Base-by-base conservation (phyloP, 2,329 filamentous ascomycete species). In the Exophiala oligosperma region DNA sequence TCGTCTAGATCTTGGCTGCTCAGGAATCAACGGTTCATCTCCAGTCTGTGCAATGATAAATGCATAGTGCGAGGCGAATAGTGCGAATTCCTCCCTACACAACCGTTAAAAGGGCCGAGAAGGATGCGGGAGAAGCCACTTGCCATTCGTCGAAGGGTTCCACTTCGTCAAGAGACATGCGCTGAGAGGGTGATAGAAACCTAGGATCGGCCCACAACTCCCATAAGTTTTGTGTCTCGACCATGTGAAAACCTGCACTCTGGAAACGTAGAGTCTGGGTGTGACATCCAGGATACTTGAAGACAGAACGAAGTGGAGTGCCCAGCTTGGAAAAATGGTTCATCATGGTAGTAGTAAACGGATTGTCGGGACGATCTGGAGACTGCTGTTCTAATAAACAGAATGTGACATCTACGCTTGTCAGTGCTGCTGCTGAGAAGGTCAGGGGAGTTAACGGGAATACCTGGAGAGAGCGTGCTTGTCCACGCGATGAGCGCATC, bases 121-220 rank as follows among this genome's bases (percentile, higher is more conserved):
- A 9, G 14, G 14, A 21, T 7, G 17, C 32, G 12, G 23, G n/a
- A 47, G 8, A 24, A 7, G 40, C 48, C 7, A 9, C 52, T 53
- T 53, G 61, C 91, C 91, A 96, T 73, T 97, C 92, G 71, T 97
- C 93, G 69, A 97, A 97, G 0, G 88, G 85, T 69, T 97, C 93
- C 14, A 92, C 73, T 0, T 76, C 69, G 66, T 96, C 88, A 12
- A 97, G 74, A 9, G 75, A 75, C 37, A 71, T 76, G 62, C 90
- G 82, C 61, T 90, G 81, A 1, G 79, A 73, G 1, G 80, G 68
- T 4, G 78, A 79, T 21, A 96, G 74, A 70, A 92, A 92, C 2
- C 76, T 69, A 12, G 84, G 77, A 64, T 89, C 84, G 9, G 82
- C 84, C 92, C 92, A 97, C 1, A 92, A 78, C 55, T 91, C 83